Percentiles rank a stretch among this genome's conserved stretches.
These are phyloP conservation scores for Xerophyta viscosa DNA, from an alignment of 106 monocot species.

Conservation along the genomic window DNA sequence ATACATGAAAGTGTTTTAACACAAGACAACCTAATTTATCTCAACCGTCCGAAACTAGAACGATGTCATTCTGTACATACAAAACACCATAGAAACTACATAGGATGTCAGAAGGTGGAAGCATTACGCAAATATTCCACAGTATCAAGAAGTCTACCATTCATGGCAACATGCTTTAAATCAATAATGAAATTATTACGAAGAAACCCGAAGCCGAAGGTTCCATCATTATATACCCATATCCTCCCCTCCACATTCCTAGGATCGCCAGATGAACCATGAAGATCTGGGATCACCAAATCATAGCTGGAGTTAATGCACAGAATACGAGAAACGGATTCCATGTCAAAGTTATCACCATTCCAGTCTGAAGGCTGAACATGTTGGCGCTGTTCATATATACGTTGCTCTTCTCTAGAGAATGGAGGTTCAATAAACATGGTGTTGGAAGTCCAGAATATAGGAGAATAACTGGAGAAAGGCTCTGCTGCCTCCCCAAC, in stretches of 20 bases:
- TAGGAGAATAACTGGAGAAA: slow-evolving; percentile 43
- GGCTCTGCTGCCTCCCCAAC: slow-evolving; percentile 44
- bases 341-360: slow-evolving; percentile 9
- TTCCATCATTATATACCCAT: slow-evolving; percentile 80
- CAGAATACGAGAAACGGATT: slow-evolving; percentile 54
- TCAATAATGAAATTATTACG: slow-evolving; percentile 64
- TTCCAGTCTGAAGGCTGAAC: slow-evolving; percentile 16
- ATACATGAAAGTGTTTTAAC: no score
- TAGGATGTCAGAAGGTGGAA: slow-evolving; percentile 11
- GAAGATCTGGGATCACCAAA: slow-evolving; percentile 40
- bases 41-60: no score
- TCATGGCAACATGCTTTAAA: slow-evolving; percentile 49
- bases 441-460: slow-evolving; percentile 73
- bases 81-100: no score
- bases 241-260: slow-evolving; percentile 81
- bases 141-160: slow-evolving; percentile 72
- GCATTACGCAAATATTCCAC: slow-evolving; percentile 15
- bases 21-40: no score
- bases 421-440: slow-evolving; percentile 65
- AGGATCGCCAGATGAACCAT: slow-evolving; percentile 30
- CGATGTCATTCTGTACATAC: no score
- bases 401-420: slow-evolving; percentile 45
- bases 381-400: slow-evolving; percentile 47
- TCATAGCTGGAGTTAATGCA: slow-evolving; percentile 68
- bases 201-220: slow-evolving; percentile 86